A percentile compares a stretch with the other conserved stretches of the same genome.
These are phyloP conservation scores for Fremontodendron californicum DNA, from an alignment of 345 rosid species.

Conservation along the genomic window DNA sequence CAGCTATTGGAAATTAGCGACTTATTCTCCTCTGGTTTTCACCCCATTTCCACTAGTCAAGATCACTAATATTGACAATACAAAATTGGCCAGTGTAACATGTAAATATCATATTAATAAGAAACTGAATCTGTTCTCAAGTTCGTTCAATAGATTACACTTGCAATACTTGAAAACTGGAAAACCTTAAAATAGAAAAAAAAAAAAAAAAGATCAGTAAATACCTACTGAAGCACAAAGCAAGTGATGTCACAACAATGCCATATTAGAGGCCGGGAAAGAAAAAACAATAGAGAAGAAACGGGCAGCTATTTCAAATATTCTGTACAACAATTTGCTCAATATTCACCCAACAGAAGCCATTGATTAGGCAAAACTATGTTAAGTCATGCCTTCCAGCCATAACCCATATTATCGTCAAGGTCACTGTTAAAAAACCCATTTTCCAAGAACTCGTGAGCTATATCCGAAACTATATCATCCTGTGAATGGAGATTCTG, in stretches of 20 bases:
- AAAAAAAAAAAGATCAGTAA: slow-evolving; percentile 16
- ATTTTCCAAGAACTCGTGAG: slow-evolving; percentile 53
- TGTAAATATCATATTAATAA: slow-evolving; percentile 25
- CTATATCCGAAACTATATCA: slow-evolving; percentile 60
- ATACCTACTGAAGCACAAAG: slow-evolving; percentile 29
- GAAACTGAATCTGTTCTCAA: slow-evolving; percentile 25
- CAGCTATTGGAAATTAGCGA: no score
- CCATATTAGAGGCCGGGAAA: slow-evolving; percentile 23
- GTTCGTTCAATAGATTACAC: slow-evolving; percentile 48
- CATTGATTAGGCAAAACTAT: slow-evolving; percentile 21
- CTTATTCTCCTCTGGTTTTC: no score
- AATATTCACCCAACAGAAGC: slow-evolving; percentile 14
- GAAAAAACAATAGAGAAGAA: background rate
- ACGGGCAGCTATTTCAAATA: slow-evolving; percentile 30
- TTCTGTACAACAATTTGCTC: slow-evolving; percentile 40
- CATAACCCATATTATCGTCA: slow-evolving; percentile 59
- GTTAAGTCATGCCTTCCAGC: slow-evolving; percentile 61
- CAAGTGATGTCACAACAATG: slow-evolving; percentile 36
- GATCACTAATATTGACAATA: no score
- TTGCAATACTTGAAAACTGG: slow-evolving; percentile 41
- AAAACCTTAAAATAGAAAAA: background rate
- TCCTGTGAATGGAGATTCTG: slow-evolving; percentile 53
- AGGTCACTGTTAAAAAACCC: slow-evolving; percentile 69
- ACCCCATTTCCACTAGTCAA: no score
- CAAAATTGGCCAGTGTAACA: background rate